A percentile compares a stretch with the other conserved stretches of the same genome.
phyloP scores from a whole-genome alignment of 768 basidiomycete genomes.

The Rhizopogon vesiculosus region DNA sequence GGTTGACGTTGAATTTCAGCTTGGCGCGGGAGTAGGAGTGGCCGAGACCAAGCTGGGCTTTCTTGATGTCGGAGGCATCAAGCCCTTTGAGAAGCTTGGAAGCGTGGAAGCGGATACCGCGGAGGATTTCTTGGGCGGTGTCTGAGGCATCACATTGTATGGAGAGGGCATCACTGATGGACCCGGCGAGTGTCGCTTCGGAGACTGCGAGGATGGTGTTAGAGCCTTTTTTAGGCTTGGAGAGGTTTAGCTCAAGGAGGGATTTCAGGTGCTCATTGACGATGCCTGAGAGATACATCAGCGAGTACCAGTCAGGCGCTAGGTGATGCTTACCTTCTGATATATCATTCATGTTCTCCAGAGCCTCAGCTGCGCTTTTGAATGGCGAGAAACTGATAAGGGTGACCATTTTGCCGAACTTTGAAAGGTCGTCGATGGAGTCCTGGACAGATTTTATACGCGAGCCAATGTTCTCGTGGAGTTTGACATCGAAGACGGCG shows the following conservation, averaged over 20 bases:
- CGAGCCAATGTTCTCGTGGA: conserved; percentile 83
- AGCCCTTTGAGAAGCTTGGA: conserved; percentile 86
- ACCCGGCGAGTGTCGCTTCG: conserved; percentile 68
- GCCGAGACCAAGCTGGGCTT: conserved; percentile 94
- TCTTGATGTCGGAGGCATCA: conserved; percentile 80
- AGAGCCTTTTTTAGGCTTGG: conserved; percentile 68
- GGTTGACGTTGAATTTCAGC: conserved; percentile 96
- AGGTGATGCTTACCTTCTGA: conserved; percentile 71
- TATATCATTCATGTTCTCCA: conserved; percentile 94
- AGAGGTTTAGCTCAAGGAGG: conserved; percentile 83
- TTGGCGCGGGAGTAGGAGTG: conserved; percentile 98
- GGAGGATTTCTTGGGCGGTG: conserved; percentile 77
- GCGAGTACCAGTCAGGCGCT: neutral
- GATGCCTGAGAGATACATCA: conserved; percentile 49
- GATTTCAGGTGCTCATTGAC: conserved; percentile 80
- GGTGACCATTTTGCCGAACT: conserved; percentile 90
- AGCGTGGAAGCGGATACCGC: conserved; percentile 90
- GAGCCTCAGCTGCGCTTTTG: conserved; percentile 87
- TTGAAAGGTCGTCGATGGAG: conserved; percentile 80
- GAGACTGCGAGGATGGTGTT: conserved; percentile 73
- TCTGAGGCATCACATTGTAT: conserved; percentile 81
- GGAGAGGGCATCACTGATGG: conserved; percentile 68
- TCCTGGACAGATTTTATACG: conserved; percentile 76
- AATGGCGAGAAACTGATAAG: conserved; percentile 91
- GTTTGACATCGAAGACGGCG: conserved; percentile 85